A percentile compares a stretch with the other conserved stretches of the same genome.
Evolutionary conservation across 768 basidiomycete species (phyloP).

Genomic region (Termitomyces sp.): DNA sequence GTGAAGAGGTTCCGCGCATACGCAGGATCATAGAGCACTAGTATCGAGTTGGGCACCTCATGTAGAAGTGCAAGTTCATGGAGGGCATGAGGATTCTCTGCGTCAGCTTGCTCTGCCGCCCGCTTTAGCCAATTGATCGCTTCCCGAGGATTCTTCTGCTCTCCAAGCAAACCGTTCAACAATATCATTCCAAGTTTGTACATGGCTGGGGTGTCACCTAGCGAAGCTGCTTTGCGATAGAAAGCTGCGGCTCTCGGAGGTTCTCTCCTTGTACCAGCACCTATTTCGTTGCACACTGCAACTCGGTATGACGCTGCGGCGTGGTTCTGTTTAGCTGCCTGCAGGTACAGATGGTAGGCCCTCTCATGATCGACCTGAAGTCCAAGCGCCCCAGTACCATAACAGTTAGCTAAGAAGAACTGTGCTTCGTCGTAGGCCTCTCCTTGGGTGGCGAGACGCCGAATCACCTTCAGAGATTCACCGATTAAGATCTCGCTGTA

Average conservation of each 20-base stretch:
- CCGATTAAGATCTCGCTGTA: conserved; percentile 83
- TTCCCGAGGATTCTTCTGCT: conserved; percentile 82
- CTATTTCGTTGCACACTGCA: conserved; percentile 98
- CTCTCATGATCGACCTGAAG: conserved; percentile 96
- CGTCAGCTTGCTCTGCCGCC: conserved; percentile 96
- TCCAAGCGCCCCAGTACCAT: conserved; percentile 94
- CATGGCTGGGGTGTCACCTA: conserved; percentile 98
- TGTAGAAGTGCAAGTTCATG: conserved; percentile 91
- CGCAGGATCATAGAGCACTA: conserved; percentile 74
- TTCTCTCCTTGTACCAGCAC: conserved; percentile 90
- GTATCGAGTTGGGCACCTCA: conserved; percentile 58
- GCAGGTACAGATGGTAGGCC: conserved; percentile 94
- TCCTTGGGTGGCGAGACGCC: conserved; percentile 87
- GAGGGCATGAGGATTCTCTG: conserved; percentile 95
- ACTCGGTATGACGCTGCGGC: conserved; percentile 93
- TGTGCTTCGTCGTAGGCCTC: conserved; percentile 94
- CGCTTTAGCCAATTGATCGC: conserved; percentile 92
- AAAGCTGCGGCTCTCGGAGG: conserved; percentile 87
- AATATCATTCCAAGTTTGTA: conserved; percentile 99
- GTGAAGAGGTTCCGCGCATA: conserved; percentile 85
- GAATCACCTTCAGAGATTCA: conserved; percentile 89
- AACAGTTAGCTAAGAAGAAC: conserved; percentile 96
- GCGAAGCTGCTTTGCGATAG: conserved; percentile 92
- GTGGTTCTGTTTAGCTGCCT: conserved; percentile 97
- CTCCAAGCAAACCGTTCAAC: conserved; percentile 76